These are phyloP conservation scores for Wickerhamiella infanticola DNA, from an alignment of 1,139 yeast genomes.

Conservation along the genomic window DNA sequence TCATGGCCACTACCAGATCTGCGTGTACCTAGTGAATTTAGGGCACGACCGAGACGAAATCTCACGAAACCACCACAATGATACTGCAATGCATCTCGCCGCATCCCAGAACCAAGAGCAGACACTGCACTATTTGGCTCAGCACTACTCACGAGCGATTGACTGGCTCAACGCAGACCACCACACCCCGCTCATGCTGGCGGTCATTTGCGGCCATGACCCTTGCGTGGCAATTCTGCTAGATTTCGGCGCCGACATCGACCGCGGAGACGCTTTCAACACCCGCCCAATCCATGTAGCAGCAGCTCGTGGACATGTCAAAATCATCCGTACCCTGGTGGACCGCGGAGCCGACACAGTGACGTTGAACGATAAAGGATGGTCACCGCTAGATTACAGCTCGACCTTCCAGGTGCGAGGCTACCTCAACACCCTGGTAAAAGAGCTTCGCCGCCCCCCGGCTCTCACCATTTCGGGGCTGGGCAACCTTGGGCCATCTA, in stretches of 20 bases:
- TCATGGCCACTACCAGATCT: slow-evolving; percentile 64
- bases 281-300: slow-evolving; percentile 72
- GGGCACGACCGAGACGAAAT: slow-evolving; percentile 38
- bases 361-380: slow-evolving; percentile 43
- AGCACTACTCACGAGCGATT: slow-evolving; percentile 55
- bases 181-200: slow-evolving; percentile 54
- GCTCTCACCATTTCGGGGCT: not conserved
- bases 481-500: not conserved
- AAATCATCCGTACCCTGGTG: slow-evolving; percentile 46
- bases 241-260: slow-evolving; percentile 68
- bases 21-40: slow-evolving; percentile 37
- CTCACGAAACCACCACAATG: slow-evolving; percentile 44
- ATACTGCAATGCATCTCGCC: slow-evolving; percentile 67
- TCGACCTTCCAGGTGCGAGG: slow-evolving; percentile 24
- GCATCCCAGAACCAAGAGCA: slow-evolving; percentile 56
- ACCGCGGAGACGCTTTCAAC: slow-evolving; percentile 41
- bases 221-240: slow-evolving; percentile 57
- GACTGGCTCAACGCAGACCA: slow-evolving; percentile 41
- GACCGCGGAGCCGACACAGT: slow-evolving; percentile 35
- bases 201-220: slow-evolving; percentile 49
- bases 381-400: slow-evolving; percentile 42
- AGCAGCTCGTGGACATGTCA: slow-evolving; percentile 56
- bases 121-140: slow-evolving; percentile 65
- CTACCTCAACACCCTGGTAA: slow-evolving; percentile 22
- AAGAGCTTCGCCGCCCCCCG: slow-evolving; percentile 11